Conservation (phyloP, 148 eudicot species). For the Polygonum maritimum region DNA sequence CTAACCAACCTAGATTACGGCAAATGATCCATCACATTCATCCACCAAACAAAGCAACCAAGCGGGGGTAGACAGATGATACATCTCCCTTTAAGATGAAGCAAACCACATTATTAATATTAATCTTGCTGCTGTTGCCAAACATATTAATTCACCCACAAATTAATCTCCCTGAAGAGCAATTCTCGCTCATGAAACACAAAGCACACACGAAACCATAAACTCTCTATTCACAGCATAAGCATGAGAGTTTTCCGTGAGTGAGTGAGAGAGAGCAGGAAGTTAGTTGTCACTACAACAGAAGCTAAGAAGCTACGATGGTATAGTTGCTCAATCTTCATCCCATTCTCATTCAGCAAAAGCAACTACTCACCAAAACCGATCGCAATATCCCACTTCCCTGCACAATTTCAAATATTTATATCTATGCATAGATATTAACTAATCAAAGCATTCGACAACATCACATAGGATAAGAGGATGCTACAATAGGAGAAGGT, state of each 20-base stretch:
- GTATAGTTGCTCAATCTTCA: slow-evolving; percentile 29
- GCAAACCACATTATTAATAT: neutral
- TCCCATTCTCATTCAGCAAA: slow-evolving; percentile 33
- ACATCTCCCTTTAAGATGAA: neutral
- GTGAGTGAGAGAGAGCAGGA: neutral
- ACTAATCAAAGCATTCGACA: neutral
- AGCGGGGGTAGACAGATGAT: neutral
- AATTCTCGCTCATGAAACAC: neutral
- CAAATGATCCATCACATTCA: neutral
- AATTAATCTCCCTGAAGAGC: neutral
- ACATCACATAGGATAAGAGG: neutral
- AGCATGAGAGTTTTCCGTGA: neutral
- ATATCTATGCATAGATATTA: slow-evolving; percentile 9
- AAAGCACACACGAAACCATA: neutral
- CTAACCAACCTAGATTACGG: neutral
- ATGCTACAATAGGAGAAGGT: neutral
- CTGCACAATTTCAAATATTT: neutral
- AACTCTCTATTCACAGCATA: neutral
- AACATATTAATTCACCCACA: neutral
- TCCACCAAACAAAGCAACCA: neutral
- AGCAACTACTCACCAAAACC: slow-evolving; percentile 36
- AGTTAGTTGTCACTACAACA: neutral
- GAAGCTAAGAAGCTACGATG: neutral
- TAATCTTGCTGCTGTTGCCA: neutral
- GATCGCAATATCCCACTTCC: slow-evolving; percentile 5